A percentile compares a stretch with the other conserved stretches of the same genome.
Conservation (phyloP, 352 stramenopile genomes). For the Phytopythium aichiense region DNA sequence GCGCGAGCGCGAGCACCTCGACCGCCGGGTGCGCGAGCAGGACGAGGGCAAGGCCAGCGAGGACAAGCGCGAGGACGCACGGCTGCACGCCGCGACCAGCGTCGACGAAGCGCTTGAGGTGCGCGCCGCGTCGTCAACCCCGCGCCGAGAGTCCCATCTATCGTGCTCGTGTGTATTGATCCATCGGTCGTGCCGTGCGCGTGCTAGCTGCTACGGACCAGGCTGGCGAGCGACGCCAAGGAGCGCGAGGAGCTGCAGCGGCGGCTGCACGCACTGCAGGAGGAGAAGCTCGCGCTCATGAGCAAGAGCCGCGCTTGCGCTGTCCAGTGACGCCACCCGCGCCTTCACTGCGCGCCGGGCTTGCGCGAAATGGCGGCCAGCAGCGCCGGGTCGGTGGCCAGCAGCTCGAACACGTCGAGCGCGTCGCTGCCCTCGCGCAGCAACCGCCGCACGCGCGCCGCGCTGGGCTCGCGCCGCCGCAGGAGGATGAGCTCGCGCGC, state of each 20-base stretch:
- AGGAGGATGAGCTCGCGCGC: conserved; percentile 64
- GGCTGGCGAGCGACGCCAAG: conserved; percentile 35
- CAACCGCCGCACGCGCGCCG: conserved; percentile 29
- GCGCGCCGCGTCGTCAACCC: background rate
- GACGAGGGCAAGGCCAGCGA: background rate
- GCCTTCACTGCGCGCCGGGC: conserved; percentile 7
- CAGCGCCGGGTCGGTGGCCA: conserved; percentile 37
- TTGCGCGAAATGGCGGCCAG: conserved; percentile 62
- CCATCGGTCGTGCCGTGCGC: background rate
- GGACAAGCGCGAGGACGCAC: background rate
- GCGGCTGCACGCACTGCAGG: conserved; percentile 40
- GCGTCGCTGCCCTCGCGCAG: conserved; percentile 49
- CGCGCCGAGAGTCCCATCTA: background rate
- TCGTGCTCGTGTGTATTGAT: background rate
- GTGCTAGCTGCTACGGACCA: conserved; percentile 39
- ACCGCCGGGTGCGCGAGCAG: conserved; percentile 21
- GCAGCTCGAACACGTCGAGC: conserved; percentile 55
- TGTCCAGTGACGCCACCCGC: conserved; percentile 30
- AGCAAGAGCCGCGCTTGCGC: conserved; percentile 50
- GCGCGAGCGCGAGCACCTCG: conserved; percentile 21
- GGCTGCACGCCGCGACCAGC: background rate
- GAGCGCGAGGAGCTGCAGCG: conserved; percentile 57
- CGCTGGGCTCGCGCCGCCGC: conserved; percentile 43
- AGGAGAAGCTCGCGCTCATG: conserved; percentile 54
- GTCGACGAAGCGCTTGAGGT: conserved; percentile 3